Percentiles rank a stretch among this genome's conserved stretches.
phyloP scores from a whole-genome alignment of 1,139 yeast genomes.

The Hansenula lynferdii region DNA sequence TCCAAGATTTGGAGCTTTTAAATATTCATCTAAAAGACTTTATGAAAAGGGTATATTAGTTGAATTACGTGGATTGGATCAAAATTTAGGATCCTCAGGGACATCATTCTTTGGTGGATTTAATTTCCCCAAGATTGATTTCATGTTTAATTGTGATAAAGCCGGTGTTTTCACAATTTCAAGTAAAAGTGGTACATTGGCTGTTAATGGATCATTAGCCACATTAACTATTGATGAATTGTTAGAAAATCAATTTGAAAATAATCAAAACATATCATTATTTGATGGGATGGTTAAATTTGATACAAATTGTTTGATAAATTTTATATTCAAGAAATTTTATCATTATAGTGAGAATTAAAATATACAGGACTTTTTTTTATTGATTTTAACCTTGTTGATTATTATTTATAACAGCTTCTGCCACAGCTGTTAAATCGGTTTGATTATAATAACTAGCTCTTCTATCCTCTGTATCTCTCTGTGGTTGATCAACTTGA shows the following conservation, averaged over 20 bases:
- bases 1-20: conserved; percentile 80
- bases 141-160: conserved; percentile 73
- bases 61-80: conserved; percentile 48
- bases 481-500: conserved; percentile 2
- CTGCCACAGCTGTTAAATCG: conserved; percentile 21
- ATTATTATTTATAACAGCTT: conserved; percentile 15
- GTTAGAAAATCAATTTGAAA: conserved; percentile 61
- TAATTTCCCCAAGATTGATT: conserved; percentile 62
- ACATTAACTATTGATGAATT: conserved; percentile 46
- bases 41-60: conserved; percentile 67
- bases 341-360: conserved; percentile 30
- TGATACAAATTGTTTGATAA: conserved; percentile 59
- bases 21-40: conserved; percentile 72
- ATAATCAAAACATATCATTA: conserved; percentile 39
- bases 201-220: conserved; percentile 20
- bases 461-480: conserved; percentile 4
- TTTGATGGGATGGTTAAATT: conserved; percentile 66
- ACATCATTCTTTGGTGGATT: conserved; percentile 35
- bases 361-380: too few relatives aligned
- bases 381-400: too few relatives aligned
- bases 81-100: conserved; percentile 34
- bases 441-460: conserved; percentile 14
- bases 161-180: conserved; percentile 73
- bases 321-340: conserved; percentile 68
- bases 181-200: conserved; percentile 41